A percentile compares a stretch with the other conserved stretches of the same genome.
Evolutionary conservation across 306 rosid species (phyloP).

Genomic region (Castanospermum australe): DNA sequence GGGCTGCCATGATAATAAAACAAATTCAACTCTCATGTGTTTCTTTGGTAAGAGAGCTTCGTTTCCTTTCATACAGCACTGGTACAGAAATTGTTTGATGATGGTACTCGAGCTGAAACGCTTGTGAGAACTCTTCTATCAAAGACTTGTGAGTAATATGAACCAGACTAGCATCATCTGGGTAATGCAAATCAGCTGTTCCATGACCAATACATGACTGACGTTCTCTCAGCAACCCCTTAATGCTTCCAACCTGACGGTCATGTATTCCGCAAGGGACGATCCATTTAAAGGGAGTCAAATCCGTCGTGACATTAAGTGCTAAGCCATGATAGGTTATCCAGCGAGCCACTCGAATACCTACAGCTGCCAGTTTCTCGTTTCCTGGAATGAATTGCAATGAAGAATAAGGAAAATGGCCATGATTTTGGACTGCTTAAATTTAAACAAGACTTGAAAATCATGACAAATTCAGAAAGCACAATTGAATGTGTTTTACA

Average conservation of each 20-base stretch:
- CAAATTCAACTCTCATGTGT: neutral
- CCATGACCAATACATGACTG: constrained; percentile 12
- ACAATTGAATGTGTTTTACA: neutral
- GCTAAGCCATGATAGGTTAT: constrained; percentile 77
- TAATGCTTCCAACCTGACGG: constrained; percentile 67
- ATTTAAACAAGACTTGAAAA: neutral
- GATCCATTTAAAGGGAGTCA: constrained; percentile 61
- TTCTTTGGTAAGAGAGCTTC: constrained; percentile 2
- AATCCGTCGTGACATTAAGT: constrained; percentile 65
- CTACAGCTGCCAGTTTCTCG: constrained; percentile 78
- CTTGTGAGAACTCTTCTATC: constrained; percentile 62
- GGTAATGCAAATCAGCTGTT: neutral
- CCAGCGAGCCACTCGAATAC: constrained; percentile 63
- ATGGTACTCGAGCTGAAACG: constrained; percentile 52
- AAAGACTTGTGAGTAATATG: constrained; percentile 48
- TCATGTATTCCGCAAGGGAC: constrained; percentile 73
- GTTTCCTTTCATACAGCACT: constrained; percentile 22
- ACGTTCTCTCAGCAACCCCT: constrained; percentile 42
- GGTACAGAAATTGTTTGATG: constrained; percentile 30
- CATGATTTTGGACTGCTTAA: neutral
- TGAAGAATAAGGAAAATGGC: constrained; percentile 8
- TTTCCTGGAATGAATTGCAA: constrained; percentile 46
- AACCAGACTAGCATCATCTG: constrained; percentile 43
- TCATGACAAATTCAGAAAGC: neutral
- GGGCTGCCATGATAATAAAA: neutral